Evolutionary conservation across 148 eudicot species (phyloP), one percentile per base, ranked within the genome.

Genomic region (Selenicereus undatus): DNA sequence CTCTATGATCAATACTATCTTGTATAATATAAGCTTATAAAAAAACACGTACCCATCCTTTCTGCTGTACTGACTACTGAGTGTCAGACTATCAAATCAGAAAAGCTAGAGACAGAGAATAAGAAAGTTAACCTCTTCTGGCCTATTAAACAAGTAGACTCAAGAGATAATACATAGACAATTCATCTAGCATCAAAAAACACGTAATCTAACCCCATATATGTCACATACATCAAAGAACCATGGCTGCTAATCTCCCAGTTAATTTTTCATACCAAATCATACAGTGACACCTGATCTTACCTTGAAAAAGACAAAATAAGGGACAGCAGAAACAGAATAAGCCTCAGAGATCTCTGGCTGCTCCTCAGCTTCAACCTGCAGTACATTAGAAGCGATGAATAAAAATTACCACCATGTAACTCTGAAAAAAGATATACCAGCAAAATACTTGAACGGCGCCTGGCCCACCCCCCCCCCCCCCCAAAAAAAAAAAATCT

Each of bases 351-450:
- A 97, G 76, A 97, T 92, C 81, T 97, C 99, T 45, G 97, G 98
- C 80, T 90, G 98, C 85, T 94, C 97, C 87, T 94, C 99, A 78
- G 99, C 99, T 87, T 96, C 99, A 81, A 91, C 98, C 99, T 97
- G 80, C 82, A 84, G 2, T 74, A 72, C 4, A 43, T 16, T 20
- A 11, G 14, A 73, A 81, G 29, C 26, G n/a, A 26, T 74, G 21
- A 45, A 76, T 16, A 30, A 24, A 66, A 39, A 7, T 60, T 8
- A 6, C 14, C 42, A 24, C 8, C 56, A 65, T 42, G 32, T 11
- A 66, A 21, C n/a, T 76, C 35, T 50, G 45, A 75, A 76, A 75
- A 65, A 0, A 60, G 32, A 32, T 32, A 32, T 32, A 32, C 32
- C 32, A 32, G 32, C 32, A 32, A 32, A 32, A 32, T 32, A 32